Percentiles rank a stretch among this genome's conserved stretches.
Evolutionary conservation across 176 grass and related monocot genomes (phyloP).

Genomic region (Oryza nivara): DNA sequence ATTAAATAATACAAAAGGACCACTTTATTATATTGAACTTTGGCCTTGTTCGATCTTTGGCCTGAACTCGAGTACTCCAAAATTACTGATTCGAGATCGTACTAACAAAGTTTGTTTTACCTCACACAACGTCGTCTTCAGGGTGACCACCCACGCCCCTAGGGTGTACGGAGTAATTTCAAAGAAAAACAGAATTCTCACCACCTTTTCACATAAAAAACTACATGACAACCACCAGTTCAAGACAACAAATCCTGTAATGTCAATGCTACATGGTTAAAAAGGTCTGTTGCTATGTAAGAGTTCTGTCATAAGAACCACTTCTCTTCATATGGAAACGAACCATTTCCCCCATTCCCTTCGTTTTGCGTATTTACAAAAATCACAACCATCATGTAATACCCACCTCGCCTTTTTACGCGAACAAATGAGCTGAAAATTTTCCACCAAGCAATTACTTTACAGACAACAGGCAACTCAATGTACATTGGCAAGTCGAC

Average conservation of each 20-base stretch:
- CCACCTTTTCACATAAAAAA: not conserved
- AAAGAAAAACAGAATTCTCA: not conserved
- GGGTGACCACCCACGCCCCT: too few relatives aligned
- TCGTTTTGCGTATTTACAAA: constrained; percentile 16
- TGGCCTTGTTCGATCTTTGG: not conserved
- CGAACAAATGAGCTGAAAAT: not conserved
- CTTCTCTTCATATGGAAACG: not conserved
- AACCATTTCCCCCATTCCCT: not conserved
- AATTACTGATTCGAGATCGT: not conserved
- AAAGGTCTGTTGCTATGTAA: not conserved
- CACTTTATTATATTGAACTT: not conserved
- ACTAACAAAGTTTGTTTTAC: not conserved
- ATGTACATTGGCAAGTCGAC: constrained; percentile 21
- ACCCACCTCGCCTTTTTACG: constrained; percentile 11
- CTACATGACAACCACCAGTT: not conserved
- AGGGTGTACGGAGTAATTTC: too few relatives aligned
- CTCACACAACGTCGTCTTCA: too few relatives aligned
- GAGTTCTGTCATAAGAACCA: not conserved
- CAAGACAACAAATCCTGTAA: not conserved
- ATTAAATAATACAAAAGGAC: not conserved
- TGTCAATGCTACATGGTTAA: not conserved
- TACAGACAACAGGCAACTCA: constrained; percentile 42
- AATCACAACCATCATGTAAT: constrained; percentile 20
- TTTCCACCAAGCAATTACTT: constrained; percentile 35
- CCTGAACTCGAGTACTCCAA: too few relatives aligned